phyloP scores from a whole-genome alignment of 2,329 filamentous ascomycete genomes.

The Colletotrichum musicola region DNA sequence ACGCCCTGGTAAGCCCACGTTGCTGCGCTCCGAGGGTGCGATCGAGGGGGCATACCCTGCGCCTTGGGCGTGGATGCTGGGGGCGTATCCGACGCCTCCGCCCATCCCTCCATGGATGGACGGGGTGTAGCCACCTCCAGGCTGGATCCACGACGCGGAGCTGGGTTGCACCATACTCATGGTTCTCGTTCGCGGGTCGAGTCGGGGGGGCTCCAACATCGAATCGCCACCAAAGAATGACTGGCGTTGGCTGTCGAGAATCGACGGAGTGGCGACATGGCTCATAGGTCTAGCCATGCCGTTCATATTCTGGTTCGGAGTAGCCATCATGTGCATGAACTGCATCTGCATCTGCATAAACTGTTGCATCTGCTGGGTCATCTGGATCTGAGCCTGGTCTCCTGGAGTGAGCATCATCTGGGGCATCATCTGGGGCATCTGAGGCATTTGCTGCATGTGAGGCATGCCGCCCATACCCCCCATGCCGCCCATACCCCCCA shows the following conservation, averaged over 20 bases:
- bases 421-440: slow-evolving; percentile 30
- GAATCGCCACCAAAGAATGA: slow-evolving; percentile 63
- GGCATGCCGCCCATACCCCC: slow-evolving; percentile 48
- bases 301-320: slow-evolving; percentile 50
- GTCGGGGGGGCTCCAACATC: slow-evolving; percentile 57
- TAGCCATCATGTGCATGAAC: slow-evolving; percentile 86
- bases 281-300: slow-evolving; percentile 49
- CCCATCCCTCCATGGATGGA: slow-evolving; percentile 54
- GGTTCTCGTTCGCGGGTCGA: slow-evolving; percentile 69
- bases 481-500: slow-evolving; percentile 42
- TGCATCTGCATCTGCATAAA: slow-evolving; percentile 97
- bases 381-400: slow-evolving; percentile 82
- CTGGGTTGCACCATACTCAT: slow-evolving; percentile 88
- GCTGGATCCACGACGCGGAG: slow-evolving; percentile 69
- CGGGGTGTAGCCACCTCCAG: slow-evolving; percentile 59
- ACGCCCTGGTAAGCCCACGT: slow-evolving; percentile 87
- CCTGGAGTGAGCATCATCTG: slow-evolving; percentile 68
- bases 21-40: slow-evolving; percentile 95
- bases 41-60: slow-evolving; percentile 87
- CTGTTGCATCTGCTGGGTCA: slow-evolving; percentile 86
- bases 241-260: slow-evolving; percentile 57
- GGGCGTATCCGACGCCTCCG: slow-evolving; percentile 58
- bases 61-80: slow-evolving; percentile 63
- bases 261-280: slow-evolving; percentile 57
- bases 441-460: slow-evolving; percentile 35